These are phyloP conservation scores for Tulasnella sp. DNA, from an alignment of 768 basidiomycete species.

Conservation along the genomic window DNA sequence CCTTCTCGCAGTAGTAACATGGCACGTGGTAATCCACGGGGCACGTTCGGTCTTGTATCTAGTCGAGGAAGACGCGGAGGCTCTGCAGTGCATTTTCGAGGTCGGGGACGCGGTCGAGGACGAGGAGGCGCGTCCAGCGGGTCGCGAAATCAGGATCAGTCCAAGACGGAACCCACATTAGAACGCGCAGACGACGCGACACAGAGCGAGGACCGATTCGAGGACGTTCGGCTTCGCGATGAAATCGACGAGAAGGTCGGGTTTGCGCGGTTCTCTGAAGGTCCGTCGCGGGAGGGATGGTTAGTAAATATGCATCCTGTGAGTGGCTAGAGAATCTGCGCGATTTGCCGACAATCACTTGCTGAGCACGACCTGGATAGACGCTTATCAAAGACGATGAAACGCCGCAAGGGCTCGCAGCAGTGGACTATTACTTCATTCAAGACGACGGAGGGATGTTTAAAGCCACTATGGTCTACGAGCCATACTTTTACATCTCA, in stretches of 20 bases:
- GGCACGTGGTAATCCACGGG: constrained; percentile 7
- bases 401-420: constrained; percentile 73
- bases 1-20: too few species aligned
- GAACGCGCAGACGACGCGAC: constrained; percentile 62
- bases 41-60: constrained; percentile 9
- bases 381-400: constrained; percentile 80
- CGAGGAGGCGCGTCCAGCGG: background rate
- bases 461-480: constrained; percentile 84
- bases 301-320: constrained; percentile 98
- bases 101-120: constrained; percentile 8
- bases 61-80: background rate
- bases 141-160: background rate
- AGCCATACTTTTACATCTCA: constrained; percentile 88
- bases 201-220: constrained; percentile 74
- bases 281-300: constrained; percentile 74
- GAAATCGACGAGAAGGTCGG: constrained; percentile 93
- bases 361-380: constrained; percentile 28
- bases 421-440: constrained; percentile 94
- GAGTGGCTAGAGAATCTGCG: constrained; percentile 24
- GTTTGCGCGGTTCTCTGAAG: constrained; percentile 71
- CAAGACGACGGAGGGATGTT: constrained; percentile 95
- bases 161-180: constrained; percentile 2
- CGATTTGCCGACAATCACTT: background rate
- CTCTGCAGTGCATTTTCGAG: background rate
- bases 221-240: constrained; percentile 60